Conservation (phyloP, 345 rosid genomes). For the Geranium brycei region DNA sequence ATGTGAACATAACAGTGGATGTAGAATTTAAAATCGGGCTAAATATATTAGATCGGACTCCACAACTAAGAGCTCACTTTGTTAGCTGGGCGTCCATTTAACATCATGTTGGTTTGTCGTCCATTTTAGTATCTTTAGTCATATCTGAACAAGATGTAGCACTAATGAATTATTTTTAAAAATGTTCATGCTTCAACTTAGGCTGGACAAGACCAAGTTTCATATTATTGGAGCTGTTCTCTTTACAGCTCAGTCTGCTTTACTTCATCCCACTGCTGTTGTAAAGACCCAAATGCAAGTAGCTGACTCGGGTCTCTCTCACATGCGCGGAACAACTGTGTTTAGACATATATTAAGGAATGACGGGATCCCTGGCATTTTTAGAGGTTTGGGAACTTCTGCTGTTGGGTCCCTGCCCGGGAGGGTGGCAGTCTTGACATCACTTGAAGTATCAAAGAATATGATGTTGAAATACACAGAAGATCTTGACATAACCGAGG, state of each 20-base stretch:
- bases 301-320: slow-evolving; percentile 31
- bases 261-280: slow-evolving; percentile 46
- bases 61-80: too few relatives aligned
- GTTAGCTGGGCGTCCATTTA: too few relatives aligned
- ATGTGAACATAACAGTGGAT: not conserved
- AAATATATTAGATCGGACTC: too few relatives aligned
- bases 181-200: not conserved
- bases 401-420: slow-evolving; percentile 52
- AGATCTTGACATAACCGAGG: slow-evolving; percentile 32
- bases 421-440: slow-evolving; percentile 42
- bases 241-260: slow-evolving; percentile 40
- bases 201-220: slow-evolving; percentile 53
- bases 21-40: too few relatives aligned
- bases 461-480: slow-evolving; percentile 32
- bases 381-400: slow-evolving; percentile 51
- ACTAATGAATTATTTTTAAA: too few relatives aligned
- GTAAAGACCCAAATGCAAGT: slow-evolving; percentile 62
- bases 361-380: slow-evolving; percentile 36
- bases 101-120: too few relatives aligned
- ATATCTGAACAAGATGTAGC: too few relatives aligned
- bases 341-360: slow-evolving; percentile 26
- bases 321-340: slow-evolving; percentile 22
- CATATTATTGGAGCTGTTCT: slow-evolving; percentile 46
- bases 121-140: too few relatives aligned
- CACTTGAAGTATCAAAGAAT: slow-evolving; percentile 51